Percentiles rank a stretch among this genome's conserved stretches.
These are phyloP conservation scores for Acacia acuminata DNA, from an alignment of 306 rosid species.

Conservation along the genomic window DNA sequence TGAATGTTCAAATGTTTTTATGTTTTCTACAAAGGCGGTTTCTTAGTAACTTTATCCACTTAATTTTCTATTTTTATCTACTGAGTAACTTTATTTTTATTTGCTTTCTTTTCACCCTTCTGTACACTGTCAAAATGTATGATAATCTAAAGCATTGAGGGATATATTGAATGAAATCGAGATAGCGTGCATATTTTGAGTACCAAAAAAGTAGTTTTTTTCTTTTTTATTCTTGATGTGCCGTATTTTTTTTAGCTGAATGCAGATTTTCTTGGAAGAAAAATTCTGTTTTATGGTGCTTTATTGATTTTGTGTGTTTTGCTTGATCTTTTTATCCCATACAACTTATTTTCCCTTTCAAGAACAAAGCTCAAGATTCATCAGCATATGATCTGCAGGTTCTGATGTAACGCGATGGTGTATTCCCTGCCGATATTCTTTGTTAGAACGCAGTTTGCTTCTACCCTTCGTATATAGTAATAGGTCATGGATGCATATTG, in stretches of 20 bases:
- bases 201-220: not conserved
- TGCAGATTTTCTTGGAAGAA: not conserved
- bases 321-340: not conserved
- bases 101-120: not conserved
- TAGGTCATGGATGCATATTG: constrained; percentile 23
- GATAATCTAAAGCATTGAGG: not conserved
- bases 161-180: not conserved
- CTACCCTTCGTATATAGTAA: not conserved
- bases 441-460: not conserved
- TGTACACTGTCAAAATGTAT: not conserved
- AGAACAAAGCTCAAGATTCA: not conserved
- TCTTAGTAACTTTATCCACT: not conserved
- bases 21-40: constrained; percentile 2
- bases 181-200: not conserved
- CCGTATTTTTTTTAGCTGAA: not conserved
- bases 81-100: not conserved
- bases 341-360: constrained; percentile 6
- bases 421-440: not conserved
- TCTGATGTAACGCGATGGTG: not conserved
- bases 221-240: not conserved
- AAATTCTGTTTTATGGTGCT: not conserved
- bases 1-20: not conserved
- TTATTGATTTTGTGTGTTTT: not conserved
- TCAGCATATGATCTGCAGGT: constrained; percentile 3
- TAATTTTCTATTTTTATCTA: not conserved